Percentiles rank a stretch among this genome's conserved stretches.
phyloP scores from a whole-genome alignment of 1,284 basidiomycete species.

The Fomitiporia mediterranea region DNA sequence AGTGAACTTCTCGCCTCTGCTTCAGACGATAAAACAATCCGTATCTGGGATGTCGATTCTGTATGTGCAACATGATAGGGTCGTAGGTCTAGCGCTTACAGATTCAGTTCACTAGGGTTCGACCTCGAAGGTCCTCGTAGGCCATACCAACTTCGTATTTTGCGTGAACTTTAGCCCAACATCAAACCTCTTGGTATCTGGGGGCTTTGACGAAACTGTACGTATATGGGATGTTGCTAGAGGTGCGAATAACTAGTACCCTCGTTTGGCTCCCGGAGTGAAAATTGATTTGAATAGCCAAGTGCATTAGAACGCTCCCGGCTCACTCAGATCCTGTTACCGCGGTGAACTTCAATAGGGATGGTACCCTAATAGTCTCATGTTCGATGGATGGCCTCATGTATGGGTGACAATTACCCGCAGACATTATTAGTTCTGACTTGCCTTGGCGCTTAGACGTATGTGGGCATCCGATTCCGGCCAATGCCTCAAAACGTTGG shows the following conservation, averaged over 20 bases:
- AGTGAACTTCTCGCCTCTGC: slow-evolving; percentile 81
- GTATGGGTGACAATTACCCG: slow-evolving; percentile 45
- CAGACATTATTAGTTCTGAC: slow-evolving; percentile 1
- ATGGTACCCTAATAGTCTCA: slow-evolving; percentile 91
- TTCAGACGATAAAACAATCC: slow-evolving; percentile 84
- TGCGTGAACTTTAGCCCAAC: slow-evolving; percentile 89
- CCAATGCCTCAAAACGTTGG: slow-evolving; percentile 94
- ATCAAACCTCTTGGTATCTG: slow-evolving; percentile 86
- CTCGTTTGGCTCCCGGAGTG: background rate
- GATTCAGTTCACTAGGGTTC: slow-evolving; percentile 41
- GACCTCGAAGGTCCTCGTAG: slow-evolving; percentile 58
- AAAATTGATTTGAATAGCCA: slow-evolving; percentile 43
- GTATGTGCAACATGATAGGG: slow-evolving; percentile 36
- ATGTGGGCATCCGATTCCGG: slow-evolving; percentile 97
- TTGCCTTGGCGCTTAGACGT: slow-evolving; percentile 50
- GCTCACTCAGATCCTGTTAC: slow-evolving; percentile 98
- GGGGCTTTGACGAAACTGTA: slow-evolving; percentile 93
- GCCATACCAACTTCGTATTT: slow-evolving; percentile 93
- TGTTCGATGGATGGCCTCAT: slow-evolving; percentile 96
- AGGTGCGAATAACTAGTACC: slow-evolving; percentile 44
- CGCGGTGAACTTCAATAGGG: slow-evolving; percentile 87
- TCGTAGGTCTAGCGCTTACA: background rate
- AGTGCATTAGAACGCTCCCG: slow-evolving; percentile 75
- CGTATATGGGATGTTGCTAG: slow-evolving; percentile 92
- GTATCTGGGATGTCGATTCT: slow-evolving; percentile 73